Base-by-base conservation (phyloP, 768 basidiomycete genomes). In the Lactarius akahatsu region DNA sequence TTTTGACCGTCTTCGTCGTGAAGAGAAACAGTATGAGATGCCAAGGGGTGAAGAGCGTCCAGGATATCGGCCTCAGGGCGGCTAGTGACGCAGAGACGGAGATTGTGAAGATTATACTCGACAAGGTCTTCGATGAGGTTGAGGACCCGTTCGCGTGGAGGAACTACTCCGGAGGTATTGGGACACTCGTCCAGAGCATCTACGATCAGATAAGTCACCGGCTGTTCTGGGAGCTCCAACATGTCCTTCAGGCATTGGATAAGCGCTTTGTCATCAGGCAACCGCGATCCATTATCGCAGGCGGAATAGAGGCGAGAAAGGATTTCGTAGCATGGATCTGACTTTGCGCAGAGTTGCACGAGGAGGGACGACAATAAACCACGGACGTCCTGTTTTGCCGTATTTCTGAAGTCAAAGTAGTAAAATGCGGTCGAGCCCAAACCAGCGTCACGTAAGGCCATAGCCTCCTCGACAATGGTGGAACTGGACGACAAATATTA, bases 111-210 rank as follows among this genome's bases (percentile, higher is more conserved):
- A 18, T 52, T 26, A 11, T 41, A 18, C 23, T 54, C 47, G 15
- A 64, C 50, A 26, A 64, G 30, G 11, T 10, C 13, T n/a, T 64
- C 43, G 8, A 64, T 20, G 9, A 59, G 23, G 2, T 54, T 6
- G 13, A 64, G 47, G 26, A 64, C 63, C 47, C 40, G 50, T 32
- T 41, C 63, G 23, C 63, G 63, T 13, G 57, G 26, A 3, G 63
- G 30, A 0, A 28, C 28, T 6, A 64, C 30, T 5, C 57, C 63
- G 7, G 57, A 41, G 16, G n/a, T 41, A 2, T 64, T 64, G 38
- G 63, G 58, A 34, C 63, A 64, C 28, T 64, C 63, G 9, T 64
- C 63, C 16, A 64, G 57, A 11, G 38, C 57, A 26, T 64, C 63
- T 4, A 64, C n/a, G 18, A 64, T 23, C n/a, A 64, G 20, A 30